Conservation (phyloP, 2,329 filamentous ascomycete genomes). For the Colletotrichum tropicale region DNA sequence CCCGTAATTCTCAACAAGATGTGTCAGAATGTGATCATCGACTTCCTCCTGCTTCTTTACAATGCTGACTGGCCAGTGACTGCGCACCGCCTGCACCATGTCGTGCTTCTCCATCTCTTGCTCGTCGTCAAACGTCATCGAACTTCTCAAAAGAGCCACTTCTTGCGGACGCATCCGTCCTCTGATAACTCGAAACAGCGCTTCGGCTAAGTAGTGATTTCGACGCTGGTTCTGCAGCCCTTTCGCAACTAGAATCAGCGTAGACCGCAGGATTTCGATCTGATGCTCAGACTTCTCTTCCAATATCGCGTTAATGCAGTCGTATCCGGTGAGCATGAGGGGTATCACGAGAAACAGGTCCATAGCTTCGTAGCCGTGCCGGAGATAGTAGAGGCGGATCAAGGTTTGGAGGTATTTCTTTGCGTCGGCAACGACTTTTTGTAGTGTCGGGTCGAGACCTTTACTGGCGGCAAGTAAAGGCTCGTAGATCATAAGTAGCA, state of each 20-base stretch:
- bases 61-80: constrained; percentile 34
- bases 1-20: constrained; percentile 24
- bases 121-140: constrained; percentile 22
- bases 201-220: constrained; percentile 37
- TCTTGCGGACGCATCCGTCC: constrained; percentile 36
- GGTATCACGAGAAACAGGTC: constrained; percentile 32
- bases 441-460: neutral
- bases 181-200: constrained; percentile 35
- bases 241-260: constrained; percentile 35
- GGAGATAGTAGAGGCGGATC: constrained; percentile 32
- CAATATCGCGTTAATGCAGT: constrained; percentile 29
- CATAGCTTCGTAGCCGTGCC: constrained; percentile 32
- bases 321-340: constrained; percentile 31
- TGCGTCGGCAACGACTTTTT: constrained; percentile 23
- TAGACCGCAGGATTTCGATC: constrained; percentile 31
- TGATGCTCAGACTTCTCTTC: neutral
- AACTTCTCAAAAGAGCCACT: constrained; percentile 5
- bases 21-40: constrained; percentile 24
- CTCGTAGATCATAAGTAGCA: constrained; percentile 30
- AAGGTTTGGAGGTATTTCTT: constrained; percentile 27
- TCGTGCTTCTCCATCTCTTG: constrained; percentile 21
- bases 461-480: constrained; percentile 23
- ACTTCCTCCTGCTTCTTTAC: constrained; percentile 30
- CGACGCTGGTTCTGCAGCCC: constrained; percentile 35
- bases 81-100: constrained; percentile 26